A percentile compares a stretch with the other conserved stretches of the same genome.
phyloP scores from a whole-genome alignment of 352 stramenopile species.

The Globisporangium yorkense region DNA sequence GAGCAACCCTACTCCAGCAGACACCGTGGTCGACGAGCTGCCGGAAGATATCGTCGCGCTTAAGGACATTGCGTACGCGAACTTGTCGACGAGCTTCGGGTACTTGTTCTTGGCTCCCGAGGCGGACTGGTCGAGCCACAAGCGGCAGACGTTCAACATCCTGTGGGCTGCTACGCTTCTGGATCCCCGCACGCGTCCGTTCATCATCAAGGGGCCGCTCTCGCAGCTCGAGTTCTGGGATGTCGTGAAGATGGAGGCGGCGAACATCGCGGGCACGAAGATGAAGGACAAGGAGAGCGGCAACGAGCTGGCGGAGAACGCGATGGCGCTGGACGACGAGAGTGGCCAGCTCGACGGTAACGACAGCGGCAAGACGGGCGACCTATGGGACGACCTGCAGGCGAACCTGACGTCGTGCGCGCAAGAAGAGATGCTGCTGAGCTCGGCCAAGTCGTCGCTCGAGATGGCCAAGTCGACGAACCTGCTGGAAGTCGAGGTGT shows the following conservation, averaged over 20 bases:
- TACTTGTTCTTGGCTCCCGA: slow-evolving; percentile 48
- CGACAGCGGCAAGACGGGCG: slow-evolving; percentile 19
- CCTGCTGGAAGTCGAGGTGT: slow-evolving; percentile 70
- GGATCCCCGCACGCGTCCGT: slow-evolving; percentile 64
- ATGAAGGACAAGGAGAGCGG: slow-evolving; percentile 40
- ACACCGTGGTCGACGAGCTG: slow-evolving; percentile 14
- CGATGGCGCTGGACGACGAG: slow-evolving; percentile 35
- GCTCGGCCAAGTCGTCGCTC: slow-evolving; percentile 54
- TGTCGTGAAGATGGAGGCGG: slow-evolving; percentile 54
- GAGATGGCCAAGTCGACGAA: slow-evolving; percentile 73
- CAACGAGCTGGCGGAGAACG: slow-evolving; percentile 30
- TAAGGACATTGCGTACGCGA: slow-evolving; percentile 40
- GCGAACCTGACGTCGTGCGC: slow-evolving; percentile 63
- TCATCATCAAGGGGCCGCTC: slow-evolving; percentile 70
- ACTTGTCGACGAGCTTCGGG: slow-evolving; percentile 50
- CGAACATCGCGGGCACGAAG: slow-evolving; percentile 45
- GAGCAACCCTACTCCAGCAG: not conserved
- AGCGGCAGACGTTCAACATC: slow-evolving; percentile 54
- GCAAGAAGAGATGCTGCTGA: slow-evolving; percentile 70
- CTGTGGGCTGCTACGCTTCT: slow-evolving; percentile 67
- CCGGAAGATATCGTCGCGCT: slow-evolving; percentile 66
- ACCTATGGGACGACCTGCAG: slow-evolving; percentile 76
- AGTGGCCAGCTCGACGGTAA: slow-evolving; percentile 18
- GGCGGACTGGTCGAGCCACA: slow-evolving; percentile 29
- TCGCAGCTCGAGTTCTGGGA: slow-evolving; percentile 59